Conservation (phyloP, 202 grass and related monocot genomes). For the Setaria italica region DNA sequence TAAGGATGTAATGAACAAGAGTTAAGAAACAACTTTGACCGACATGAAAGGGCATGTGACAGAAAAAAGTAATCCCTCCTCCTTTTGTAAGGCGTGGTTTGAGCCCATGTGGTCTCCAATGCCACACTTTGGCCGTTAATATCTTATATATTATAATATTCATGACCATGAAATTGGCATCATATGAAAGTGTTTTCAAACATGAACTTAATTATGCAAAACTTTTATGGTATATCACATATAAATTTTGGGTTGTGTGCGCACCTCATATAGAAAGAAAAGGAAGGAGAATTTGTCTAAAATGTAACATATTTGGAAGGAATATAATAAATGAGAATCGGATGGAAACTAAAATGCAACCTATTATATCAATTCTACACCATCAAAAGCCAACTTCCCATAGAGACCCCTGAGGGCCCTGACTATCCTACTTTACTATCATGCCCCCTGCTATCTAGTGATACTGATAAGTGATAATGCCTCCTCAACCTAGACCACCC, state of each 20-base stretch:
- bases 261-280: not conserved
- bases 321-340: not conserved
- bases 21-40: not conserved
- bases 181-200: not conserved
- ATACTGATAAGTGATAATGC: not conserved
- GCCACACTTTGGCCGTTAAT: not conserved
- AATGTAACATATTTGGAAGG: not conserved
- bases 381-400: not conserved
- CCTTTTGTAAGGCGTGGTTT: not conserved
- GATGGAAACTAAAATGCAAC: not conserved
- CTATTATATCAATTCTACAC: not conserved
- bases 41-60: not conserved
- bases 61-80: not conserved
- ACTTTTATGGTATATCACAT: not conserved
- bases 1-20: not conserved
- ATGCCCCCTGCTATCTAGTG: not conserved
- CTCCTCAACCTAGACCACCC: not conserved
- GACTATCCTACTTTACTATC: not conserved
- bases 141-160: not conserved
- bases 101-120: not conserved
- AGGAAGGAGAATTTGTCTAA: not conserved
- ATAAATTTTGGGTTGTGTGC: not conserved
- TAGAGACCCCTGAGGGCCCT: not conserved
- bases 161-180: not conserved
- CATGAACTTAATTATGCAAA: not conserved